Evolutionary conservation across 2,329 filamentous ascomycete genomes (phyloP), one percentile per base, ranked within the genome.

Genomic region (Fonsecaea nubica): DNA sequence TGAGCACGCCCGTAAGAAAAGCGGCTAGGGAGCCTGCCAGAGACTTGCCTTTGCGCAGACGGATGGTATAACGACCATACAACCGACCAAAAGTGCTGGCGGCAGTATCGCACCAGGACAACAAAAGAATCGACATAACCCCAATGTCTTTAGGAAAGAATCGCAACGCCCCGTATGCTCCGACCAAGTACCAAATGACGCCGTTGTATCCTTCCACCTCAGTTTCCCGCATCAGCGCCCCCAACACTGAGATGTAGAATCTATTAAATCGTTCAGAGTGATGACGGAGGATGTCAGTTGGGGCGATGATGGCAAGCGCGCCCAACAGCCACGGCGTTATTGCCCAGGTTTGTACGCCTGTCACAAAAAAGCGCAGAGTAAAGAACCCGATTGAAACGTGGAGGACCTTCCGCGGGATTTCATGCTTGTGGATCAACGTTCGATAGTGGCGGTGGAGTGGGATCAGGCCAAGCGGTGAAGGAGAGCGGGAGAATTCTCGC

Each of bases 31-130:
- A 95, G 0, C 95, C 95, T 18, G 95, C 95, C 33, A 98, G 82
- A 67, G 92, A 96, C 86, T 99, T 99, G 50, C 93, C 93, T 69
- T 86, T 86, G 68, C 95, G 88, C 63, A 99, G 86, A 60, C 90
- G 87, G 42, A 92, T 92, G 1, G 95, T 99, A 76, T 97, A 93
- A 69, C 90, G 87, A 50, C 95, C 95, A 80, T 92, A 98, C 13
- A 94, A 83, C 62, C 95, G 87, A 61, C 95, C 95, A 75, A 99
- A 93, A 0, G 95, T 99, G 76, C 91, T 95, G 58, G 95, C 95
- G 40, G 95, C 95, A 0, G 95, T 98, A 78, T 99, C 95, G 80
- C 95, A 99, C 95, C 95, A 99, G 76, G 92, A 96, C 30, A 99
- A 87, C 48, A 99, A 86, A 74, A 99, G 83, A 52, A 98, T 90